Conservation (phyloP, 805 yeast genomes). For the baker's yeast (Saccharomyces cerevisiae) region DNA sequence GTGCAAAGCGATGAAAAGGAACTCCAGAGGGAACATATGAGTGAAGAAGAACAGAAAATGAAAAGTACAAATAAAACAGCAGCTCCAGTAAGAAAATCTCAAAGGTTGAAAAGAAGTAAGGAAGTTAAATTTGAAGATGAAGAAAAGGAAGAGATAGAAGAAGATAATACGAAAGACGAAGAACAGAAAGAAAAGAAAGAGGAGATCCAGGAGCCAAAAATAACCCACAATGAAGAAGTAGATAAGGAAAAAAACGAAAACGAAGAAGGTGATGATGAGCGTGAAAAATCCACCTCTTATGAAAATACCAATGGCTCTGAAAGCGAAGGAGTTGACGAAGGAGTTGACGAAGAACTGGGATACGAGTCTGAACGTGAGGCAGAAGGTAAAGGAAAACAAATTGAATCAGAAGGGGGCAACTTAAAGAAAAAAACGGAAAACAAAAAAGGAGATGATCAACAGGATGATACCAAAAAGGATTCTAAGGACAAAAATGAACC, state of each 20-base stretch:
- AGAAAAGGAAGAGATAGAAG: slow-evolving; percentile 3
- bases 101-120: slow-evolving; percentile 1
- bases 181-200: not conserved
- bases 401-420: not conserved
- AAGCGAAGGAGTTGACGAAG: slow-evolving; percentile 7
- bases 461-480: slow-evolving; percentile 7
- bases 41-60: not conserved
- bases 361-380: not conserved
- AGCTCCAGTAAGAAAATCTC: not conserved
- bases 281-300: slow-evolving; percentile 5
- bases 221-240: slow-evolving; percentile 3
- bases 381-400: not conserved
- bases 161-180: slow-evolving; percentile 3
- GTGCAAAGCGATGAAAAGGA: not conserved
- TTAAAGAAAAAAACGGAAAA: not conserved
- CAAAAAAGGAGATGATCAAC: slow-evolving; percentile 1
- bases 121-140: slow-evolving; percentile 5
- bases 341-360: slow-evolving; percentile 4
- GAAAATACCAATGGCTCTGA: slow-evolving; percentile 1
- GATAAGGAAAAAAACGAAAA: slow-evolving; percentile 3
- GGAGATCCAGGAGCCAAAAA: not conserved
- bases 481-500: slow-evolving; percentile 8
- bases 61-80: not conserved
- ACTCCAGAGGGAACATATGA: slow-evolving; percentile 5
- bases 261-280: slow-evolving; percentile 8